phyloP scores from a whole-genome alignment of 495 filamentous ascomycete species.

The Hypoxylon rickii region DNA sequence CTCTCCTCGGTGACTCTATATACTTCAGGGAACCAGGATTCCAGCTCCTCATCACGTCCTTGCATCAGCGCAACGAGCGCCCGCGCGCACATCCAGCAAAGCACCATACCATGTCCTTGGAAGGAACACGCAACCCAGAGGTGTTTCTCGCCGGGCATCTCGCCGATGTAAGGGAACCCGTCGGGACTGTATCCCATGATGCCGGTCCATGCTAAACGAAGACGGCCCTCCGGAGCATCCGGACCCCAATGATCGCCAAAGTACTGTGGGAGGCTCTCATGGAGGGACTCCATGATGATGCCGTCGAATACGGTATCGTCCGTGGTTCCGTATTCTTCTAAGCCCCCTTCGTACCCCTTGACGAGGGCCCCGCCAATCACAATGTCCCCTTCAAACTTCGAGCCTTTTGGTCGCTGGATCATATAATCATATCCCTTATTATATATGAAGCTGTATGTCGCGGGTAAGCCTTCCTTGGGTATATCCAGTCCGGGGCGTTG shows the following conservation, averaged over 20 bases:
- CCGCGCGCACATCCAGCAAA: constrained; percentile 60
- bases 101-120: constrained; percentile 64
- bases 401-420: constrained; percentile 58
- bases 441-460: constrained; percentile 68
- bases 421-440: constrained; percentile 67
- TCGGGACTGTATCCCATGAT: constrained; percentile 65
- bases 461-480: constrained; percentile 48
- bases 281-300: constrained; percentile 58
- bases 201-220: constrained; percentile 65
- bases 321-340: constrained; percentile 56
- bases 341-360: constrained; percentile 48
- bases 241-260: constrained; percentile 64
- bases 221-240: constrained; percentile 58
- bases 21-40: constrained; percentile 56
- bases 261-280: constrained; percentile 50
- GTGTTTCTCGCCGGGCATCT: constrained; percentile 46
- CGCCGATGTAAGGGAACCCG: constrained; percentile 60
- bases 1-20: constrained; percentile 54
- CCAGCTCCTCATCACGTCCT: constrained; percentile 36
- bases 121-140: constrained; percentile 59
- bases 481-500: constrained; percentile 58
- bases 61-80: constrained; percentile 59
- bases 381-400: constrained; percentile 59
- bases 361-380: constrained; percentile 71
- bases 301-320: constrained; percentile 63